Base-by-base conservation (phyloP, 1,284 basidiomycete genomes). In the Abortiporus biennis region DNA sequence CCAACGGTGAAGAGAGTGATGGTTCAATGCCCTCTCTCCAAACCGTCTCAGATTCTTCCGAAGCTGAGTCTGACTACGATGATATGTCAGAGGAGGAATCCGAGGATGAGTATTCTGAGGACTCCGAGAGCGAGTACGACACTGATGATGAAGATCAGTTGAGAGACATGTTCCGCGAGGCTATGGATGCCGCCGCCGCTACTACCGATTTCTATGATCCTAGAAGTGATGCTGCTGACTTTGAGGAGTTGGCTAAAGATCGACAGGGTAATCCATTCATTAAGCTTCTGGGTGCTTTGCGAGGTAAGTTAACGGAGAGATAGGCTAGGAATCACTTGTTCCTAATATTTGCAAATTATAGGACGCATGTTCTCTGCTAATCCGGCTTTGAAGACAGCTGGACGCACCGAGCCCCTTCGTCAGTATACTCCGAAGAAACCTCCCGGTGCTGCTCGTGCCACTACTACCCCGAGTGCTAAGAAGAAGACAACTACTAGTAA, bases 241-340 rank as follows among this genome's bases (percentile, higher is more conserved):
- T 66, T 29, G 66, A 73, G 29, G 59, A 69, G 2, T 48, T 69
- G 9, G 58, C 64, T 12, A 72, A 78, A 39, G 75, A 77, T 42
- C 66, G 69, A 42, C 80, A 78, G 56, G 73, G 68, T 12, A 89
- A 88, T 52, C 81, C 85, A 0, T 85, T 89, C 58, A 58, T 87
- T 54, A 85, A 80, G 57, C 57, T 87, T 25, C 63, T 89, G 47
- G 78, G 78, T 16, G 79, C 79, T 12, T 56, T 89, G 42, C 70
- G 80, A 74, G 86, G 85, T 80, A 50, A 30, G 59, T 53, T 31
- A 13, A 21, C 11, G 15, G 1, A 16, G 20, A 11, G 5, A 1
- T 15, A n/a, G 19, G 16, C 30, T 21, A 16, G 4, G 4, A 16
- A 31, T 3, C 15, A 11, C 32, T 8, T 39, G 19, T 27, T 16